A percentile compares a stretch with the other conserved stretches of the same genome.
phyloP scores from a whole-genome alignment of 2,329 filamentous ascomycete species.

The Penicillium verrucosum region DNA sequence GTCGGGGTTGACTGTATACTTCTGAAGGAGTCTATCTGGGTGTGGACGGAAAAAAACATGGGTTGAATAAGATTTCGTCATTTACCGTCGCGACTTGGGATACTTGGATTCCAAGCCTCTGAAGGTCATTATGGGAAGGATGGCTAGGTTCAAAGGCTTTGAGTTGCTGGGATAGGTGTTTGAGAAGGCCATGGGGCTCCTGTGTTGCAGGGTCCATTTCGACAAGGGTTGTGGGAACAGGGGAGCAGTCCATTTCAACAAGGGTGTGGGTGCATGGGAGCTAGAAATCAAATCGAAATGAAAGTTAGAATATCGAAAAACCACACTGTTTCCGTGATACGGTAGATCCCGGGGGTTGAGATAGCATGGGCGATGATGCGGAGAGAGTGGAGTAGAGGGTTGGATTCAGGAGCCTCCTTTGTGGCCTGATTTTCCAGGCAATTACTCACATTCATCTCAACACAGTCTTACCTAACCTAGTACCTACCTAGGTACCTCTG shows the following conservation, averaged over 20 bases:
- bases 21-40: background rate
- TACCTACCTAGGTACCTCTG: background rate
- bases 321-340: no score
- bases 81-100: background rate
- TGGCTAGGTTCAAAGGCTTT: background rate
- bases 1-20: background rate
- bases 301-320: background rate
- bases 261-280: no score
- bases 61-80: background rate
- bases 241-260: background rate
- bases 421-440: no score
- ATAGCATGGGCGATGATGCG: no score
- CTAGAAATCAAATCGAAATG: background rate
- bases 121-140: background rate
- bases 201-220: background rate
- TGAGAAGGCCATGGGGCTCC: background rate
- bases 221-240: background rate
- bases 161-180: background rate
- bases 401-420: no score
- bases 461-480: no score
- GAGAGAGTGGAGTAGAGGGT: no score
- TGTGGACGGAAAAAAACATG: background rate
- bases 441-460: no score
- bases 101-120: background rate
- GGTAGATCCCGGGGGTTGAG: no score